These are phyloP conservation scores for Friedmanniomyces simplex DNA, from an alignment of 495 filamentous ascomycete species.

Conservation along the genomic window DNA sequence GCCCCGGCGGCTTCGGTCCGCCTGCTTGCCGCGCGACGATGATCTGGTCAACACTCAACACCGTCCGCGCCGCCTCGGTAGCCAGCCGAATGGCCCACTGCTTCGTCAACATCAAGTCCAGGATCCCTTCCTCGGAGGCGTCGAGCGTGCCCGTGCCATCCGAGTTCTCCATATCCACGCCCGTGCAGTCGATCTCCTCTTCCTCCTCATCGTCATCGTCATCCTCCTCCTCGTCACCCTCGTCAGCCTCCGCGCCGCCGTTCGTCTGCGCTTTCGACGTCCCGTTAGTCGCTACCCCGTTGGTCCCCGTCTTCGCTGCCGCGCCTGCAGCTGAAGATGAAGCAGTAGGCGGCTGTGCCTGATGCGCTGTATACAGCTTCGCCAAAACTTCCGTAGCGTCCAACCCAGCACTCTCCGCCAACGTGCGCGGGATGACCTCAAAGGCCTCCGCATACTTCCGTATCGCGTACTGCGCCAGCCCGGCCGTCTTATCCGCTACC, in stretches of 20 bases:
- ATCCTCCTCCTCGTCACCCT: conserved; percentile 27
- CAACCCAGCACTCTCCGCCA: conserved; percentile 88
- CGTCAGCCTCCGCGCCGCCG: background rate
- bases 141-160: conserved; percentile 74
- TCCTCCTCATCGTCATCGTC: conserved; percentile 41
- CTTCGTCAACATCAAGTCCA: conserved; percentile 86
- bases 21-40: conserved; percentile 97
- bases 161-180: conserved; percentile 86
- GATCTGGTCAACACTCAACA: conserved; percentile 96
- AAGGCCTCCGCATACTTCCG: conserved; percentile 97
- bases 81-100: conserved; percentile 94
- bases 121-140: conserved; percentile 77
- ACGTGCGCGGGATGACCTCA: conserved; percentile 85
- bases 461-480: conserved; percentile 87
- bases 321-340: background rate
- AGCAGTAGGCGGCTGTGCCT: conserved; percentile 35
- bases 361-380: conserved; percentile 81
- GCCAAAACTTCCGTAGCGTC: conserved; percentile 93
- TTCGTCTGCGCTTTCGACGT: background rate
- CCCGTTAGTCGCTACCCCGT: background rate
- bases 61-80: conserved; percentile 86
- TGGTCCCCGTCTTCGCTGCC: background rate
- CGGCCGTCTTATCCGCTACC: conserved; percentile 82
- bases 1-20: conserved; percentile 90
- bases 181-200: conserved; percentile 72